Conservation (phyloP, 192 early-diverging fungal genomes). For the Oehlia diaphana region DNA sequence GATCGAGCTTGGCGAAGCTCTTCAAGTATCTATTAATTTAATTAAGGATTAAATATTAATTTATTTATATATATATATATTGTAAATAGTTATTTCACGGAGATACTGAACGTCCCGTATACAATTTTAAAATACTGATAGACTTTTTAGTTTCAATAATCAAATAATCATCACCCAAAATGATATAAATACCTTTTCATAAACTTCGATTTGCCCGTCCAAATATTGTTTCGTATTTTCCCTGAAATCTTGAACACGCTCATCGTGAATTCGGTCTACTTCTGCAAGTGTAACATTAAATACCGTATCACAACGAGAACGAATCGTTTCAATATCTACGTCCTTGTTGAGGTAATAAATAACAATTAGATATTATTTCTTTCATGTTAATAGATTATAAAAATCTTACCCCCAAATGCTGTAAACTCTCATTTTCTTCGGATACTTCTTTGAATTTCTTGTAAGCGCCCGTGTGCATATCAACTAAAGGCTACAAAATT, state of each 20-base stretch:
- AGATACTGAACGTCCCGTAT: too few relatives aligned
- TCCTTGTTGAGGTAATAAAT: slow-evolving; percentile 29
- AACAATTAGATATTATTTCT: too few relatives aligned
- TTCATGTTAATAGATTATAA: too few relatives aligned
- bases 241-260: slow-evolving; percentile 42
- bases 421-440: slow-evolving; percentile 37
- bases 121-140: too few relatives aligned
- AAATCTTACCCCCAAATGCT: neutral
- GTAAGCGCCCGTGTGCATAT: slow-evolving; percentile 44
- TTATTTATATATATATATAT: neutral
- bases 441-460: slow-evolving; percentile 43
- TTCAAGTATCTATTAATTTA: slow-evolving; percentile 37
- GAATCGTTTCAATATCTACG: slow-evolving; percentile 42
- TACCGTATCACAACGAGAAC: slow-evolving; percentile 46
- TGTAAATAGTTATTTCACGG: too few relatives aligned
- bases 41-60: neutral
- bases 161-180: too few relatives aligned
- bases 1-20: slow-evolving; percentile 40
- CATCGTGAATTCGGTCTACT: slow-evolving; percentile 45
- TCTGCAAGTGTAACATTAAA: slow-evolving; percentile 48
- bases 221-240: slow-evolving; percentile 44
- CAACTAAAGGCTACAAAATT: slow-evolving; percentile 32
- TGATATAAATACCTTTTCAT: slow-evolving; percentile 38
- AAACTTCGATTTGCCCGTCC: slow-evolving; percentile 43
- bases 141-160: too few relatives aligned